Conservation (phyloP, 2,329 filamentous ascomycete genomes). For the Decorospora gaudefroyi region DNA sequence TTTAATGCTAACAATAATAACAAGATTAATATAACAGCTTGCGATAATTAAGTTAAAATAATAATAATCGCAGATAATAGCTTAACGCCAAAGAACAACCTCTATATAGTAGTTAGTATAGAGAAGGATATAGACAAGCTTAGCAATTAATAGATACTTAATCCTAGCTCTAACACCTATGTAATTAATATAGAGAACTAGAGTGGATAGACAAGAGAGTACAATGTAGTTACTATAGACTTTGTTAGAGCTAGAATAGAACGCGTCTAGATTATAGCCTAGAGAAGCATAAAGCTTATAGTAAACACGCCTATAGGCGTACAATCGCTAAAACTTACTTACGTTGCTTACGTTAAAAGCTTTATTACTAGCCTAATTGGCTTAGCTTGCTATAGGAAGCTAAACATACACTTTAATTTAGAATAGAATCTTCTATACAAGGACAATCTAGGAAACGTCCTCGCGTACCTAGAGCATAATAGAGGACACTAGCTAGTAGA, state of each 20-base stretch:
- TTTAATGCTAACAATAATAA: too few relatives aligned
- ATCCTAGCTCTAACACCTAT: background rate
- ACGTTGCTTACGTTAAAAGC: background rate
- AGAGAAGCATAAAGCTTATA: background rate
- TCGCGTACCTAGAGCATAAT: background rate
- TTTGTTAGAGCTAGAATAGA: background rate
- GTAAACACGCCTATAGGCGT: background rate
- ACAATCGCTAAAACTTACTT: background rate
- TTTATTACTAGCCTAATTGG: background rate
- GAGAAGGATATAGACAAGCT: background rate
- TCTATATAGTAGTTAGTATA: background rate
- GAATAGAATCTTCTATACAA: background rate
- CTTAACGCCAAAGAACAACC: background rate
- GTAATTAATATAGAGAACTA: background rate
- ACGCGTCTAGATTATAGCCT: background rate
- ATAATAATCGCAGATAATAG: background rate
- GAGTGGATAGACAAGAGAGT: background rate
- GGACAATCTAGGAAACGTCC: background rate
- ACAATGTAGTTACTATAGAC: background rate
- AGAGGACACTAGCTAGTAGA: background rate
- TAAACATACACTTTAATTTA: background rate
- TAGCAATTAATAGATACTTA: slow-evolving; percentile 1
- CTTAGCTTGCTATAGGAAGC: background rate
- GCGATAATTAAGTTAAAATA: background rate
- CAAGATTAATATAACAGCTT: background rate